phyloP scores from a whole-genome alignment of 768 basidiomycete species.

The Sistotremastrum suecicum region DNA sequence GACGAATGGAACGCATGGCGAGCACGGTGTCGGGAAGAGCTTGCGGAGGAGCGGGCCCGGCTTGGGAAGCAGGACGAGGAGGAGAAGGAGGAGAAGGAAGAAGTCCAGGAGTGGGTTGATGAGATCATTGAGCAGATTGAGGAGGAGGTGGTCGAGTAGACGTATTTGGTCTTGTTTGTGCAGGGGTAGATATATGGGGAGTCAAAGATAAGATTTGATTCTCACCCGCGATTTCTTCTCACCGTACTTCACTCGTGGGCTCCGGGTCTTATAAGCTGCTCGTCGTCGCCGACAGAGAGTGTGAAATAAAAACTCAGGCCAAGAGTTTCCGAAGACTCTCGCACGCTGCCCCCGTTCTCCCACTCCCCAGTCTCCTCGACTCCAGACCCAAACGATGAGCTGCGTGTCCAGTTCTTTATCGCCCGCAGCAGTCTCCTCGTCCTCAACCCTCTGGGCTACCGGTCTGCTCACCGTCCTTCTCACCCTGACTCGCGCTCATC shows the following conservation, averaged over 20 bases:
- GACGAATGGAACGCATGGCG: slow-evolving; percentile 99
- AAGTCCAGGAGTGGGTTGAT: slow-evolving; percentile 66
- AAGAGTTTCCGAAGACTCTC: slow-evolving; percentile 9
- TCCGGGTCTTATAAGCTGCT: no score
- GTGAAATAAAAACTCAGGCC: slow-evolving; percentile 41
- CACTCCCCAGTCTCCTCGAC: slow-evolving; percentile 11
- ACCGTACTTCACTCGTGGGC: no score
- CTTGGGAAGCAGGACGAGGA: slow-evolving; percentile 22
- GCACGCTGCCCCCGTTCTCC: slow-evolving; percentile 12
- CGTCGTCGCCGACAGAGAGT: slow-evolving; percentile 15
- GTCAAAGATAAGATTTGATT: background rate
- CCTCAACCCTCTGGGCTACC: slow-evolving; percentile 61
- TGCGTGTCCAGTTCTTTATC: no score
- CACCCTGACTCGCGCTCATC: slow-evolving; percentile 2
- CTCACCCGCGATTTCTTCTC: background rate
- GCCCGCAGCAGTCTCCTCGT: slow-evolving; percentile 23
- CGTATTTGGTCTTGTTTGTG: background rate
- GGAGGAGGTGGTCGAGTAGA: slow-evolving; percentile 51
- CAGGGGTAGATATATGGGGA: background rate
- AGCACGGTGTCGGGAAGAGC: slow-evolving; percentile 46
- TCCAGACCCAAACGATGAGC: background rate
- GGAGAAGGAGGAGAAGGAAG: slow-evolving; percentile 19
- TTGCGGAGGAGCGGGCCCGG: slow-evolving; percentile 37
- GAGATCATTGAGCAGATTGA: slow-evolving; percentile 88
- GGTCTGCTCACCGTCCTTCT: slow-evolving; percentile 26